Percentiles rank a stretch among this genome's conserved stretches.
These are phyloP conservation scores for Aquilaria malaccensis DNA, from an alignment of 345 rosid species.

Conservation along the genomic window DNA sequence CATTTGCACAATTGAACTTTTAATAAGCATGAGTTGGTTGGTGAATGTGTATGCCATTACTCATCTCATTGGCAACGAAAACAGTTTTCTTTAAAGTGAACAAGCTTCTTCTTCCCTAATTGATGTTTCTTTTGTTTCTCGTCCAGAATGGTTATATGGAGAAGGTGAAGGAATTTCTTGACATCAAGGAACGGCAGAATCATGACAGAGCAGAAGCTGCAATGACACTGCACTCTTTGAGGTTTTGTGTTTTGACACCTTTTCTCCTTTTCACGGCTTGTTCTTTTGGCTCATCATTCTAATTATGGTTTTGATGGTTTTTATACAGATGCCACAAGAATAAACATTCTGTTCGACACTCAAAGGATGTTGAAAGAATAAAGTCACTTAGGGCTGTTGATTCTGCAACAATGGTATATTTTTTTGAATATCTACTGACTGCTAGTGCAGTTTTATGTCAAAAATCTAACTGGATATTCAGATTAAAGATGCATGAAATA, in stretches of 20 bases:
- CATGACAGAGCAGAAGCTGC: conserved; percentile 53
- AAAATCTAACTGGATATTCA: neutral
- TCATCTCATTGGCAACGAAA: neutral
- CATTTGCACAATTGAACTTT: neutral
- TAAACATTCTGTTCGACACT: conserved; percentile 22
- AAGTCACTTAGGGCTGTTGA: conserved; percentile 45
- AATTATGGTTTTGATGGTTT: conserved; percentile 11
- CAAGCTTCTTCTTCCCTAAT: neutral
- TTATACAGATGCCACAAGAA: conserved; percentile 26
- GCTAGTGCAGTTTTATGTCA: neutral
- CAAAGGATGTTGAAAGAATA: conserved; percentile 38
- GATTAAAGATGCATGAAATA: neutral
- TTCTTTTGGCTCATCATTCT: conserved; percentile 7
- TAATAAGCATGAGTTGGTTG: neutral
- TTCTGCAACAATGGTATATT: conserved; percentile 41
- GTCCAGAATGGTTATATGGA: conserved; percentile 39
- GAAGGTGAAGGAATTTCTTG: conserved; percentile 57
- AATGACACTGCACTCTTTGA: conserved; percentile 52
- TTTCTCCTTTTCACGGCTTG: neutral
- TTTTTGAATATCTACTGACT: conserved; percentile 3
- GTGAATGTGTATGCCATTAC: neutral
- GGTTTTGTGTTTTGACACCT: conserved; percentile 34
- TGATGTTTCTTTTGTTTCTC: conserved; percentile 7
- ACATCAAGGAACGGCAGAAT: conserved; percentile 73
- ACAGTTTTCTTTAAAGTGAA: too few relatives aligned